Conservation (phyloP, 805 yeast genomes). For the Wickerhamiella siamensis region DNA sequence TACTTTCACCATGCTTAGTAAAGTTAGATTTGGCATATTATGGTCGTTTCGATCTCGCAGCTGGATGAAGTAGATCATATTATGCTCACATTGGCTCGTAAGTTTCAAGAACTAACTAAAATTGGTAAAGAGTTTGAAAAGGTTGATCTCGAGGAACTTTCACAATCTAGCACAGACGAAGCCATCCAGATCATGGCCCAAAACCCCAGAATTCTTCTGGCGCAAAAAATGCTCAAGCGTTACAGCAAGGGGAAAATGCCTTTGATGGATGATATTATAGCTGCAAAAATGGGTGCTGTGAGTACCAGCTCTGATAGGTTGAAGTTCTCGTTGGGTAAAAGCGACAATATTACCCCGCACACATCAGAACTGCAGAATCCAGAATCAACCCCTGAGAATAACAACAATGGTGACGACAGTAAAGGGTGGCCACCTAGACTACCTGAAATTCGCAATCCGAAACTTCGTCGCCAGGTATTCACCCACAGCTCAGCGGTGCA, state of each 20-base stretch:
- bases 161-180: constrained; percentile 22
- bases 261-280: constrained; percentile 41
- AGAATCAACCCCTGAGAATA: not conserved
- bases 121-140: constrained; percentile 40
- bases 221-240: constrained; percentile 43
- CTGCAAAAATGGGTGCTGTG: constrained; percentile 24
- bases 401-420: not conserved
- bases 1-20: too few relatives aligned
- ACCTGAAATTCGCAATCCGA: constrained; percentile 49
- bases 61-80: constrained; percentile 34
- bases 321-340: not conserved
- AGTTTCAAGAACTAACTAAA: constrained; percentile 35
- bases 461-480: constrained; percentile 55
- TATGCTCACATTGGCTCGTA: constrained; percentile 36
- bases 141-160: constrained; percentile 27
- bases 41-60: constrained; percentile 8
- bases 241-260: constrained; percentile 35
- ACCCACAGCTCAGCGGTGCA: constrained; percentile 52
- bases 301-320: not conserved
- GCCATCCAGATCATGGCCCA: constrained; percentile 37
- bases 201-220: constrained; percentile 43
- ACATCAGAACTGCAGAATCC: not conserved
- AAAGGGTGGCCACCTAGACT: constrained; percentile 46
- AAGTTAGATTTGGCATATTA: too few relatives aligned
- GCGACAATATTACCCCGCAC: too few relatives aligned